Conservation (phyloP, 495 filamentous ascomycete genomes). For the Xylaria flabelliformis region DNA sequence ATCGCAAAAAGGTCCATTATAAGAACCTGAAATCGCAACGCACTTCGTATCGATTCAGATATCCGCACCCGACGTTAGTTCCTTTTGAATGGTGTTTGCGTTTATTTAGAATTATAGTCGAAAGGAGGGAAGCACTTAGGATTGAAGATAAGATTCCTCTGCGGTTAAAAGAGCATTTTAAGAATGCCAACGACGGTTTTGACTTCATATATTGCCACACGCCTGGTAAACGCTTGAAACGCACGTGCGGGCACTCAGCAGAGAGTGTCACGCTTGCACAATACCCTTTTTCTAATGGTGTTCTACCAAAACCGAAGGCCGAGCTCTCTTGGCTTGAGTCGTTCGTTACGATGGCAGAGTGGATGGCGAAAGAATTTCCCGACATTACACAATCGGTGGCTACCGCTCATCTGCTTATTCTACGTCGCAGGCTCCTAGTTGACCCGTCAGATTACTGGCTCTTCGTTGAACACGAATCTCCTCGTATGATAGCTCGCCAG, state of each 20-base stretch:
- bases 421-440: conserved; percentile 15
- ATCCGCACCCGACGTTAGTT: conserved; percentile 15
- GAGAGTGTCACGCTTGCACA: not conserved
- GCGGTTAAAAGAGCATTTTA: not conserved
- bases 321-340: conserved; percentile 22
- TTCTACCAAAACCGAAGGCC: conserved; percentile 18
- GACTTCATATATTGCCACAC: conserved; percentile 17
- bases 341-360: conserved; percentile 8
- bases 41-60: conserved; percentile 17
- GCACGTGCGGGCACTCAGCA: not conserved
- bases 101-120: conserved; percentile 2
- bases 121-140: not conserved
- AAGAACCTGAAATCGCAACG: not conserved
- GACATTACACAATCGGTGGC: conserved; percentile 16
- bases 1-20: not conserved
- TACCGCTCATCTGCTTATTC: not conserved
- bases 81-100: conserved; percentile 25
- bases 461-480: conserved; percentile 14
- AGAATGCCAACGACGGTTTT: not conserved
- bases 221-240: conserved; percentile 12
- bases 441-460: conserved; percentile 12
- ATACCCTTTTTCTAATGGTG: conserved; percentile 19
- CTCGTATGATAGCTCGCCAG: conserved; percentile 15
- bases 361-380: conserved; percentile 25
- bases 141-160: conserved; percentile 9